A percentile compares a stretch with the other conserved stretches of the same genome.
Conservation (phyloP, 306 rosid species). For the Purshia tridentata region DNA sequence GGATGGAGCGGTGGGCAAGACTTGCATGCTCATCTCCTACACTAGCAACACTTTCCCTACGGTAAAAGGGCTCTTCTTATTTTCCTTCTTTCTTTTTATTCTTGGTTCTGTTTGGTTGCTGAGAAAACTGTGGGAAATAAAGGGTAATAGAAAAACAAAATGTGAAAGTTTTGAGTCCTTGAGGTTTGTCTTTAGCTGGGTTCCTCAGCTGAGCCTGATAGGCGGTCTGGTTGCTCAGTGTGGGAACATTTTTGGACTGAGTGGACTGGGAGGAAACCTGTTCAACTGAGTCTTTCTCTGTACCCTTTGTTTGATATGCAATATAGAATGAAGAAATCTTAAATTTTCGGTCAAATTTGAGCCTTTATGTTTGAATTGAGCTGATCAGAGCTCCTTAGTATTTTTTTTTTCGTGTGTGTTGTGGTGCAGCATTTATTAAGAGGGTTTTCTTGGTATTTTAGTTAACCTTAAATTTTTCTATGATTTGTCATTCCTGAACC, state of each 20-base stretch:
- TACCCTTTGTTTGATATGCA: conserved; percentile 17
- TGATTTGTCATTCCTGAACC: conserved; percentile 14
- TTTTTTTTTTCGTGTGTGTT: not conserved
- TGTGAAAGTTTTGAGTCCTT: conserved; percentile 21
- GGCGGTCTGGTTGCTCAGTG: not conserved
- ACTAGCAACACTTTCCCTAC: conserved; percentile 98
- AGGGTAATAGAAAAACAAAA: not conserved
- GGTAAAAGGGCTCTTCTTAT: conserved; percentile 31
- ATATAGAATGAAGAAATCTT: conserved; percentile 21
- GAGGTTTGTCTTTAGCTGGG: conserved; percentile 21
- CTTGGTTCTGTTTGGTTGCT: conserved; percentile 16
- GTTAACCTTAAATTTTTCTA: not conserved
- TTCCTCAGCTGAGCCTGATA: conserved; percentile 6
- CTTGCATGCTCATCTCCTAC: conserved; percentile 97
- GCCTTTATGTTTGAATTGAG: not conserved
- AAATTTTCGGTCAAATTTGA: not conserved
- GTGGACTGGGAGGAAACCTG: not conserved
- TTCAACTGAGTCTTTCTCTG: not conserved
- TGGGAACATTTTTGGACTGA: not conserved
- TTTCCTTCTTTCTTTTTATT: not conserved
- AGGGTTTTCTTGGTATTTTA: conserved; percentile 2
- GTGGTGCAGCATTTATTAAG: not conserved
- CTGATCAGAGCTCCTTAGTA: not conserved
- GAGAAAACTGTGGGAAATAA: conserved; percentile 7
- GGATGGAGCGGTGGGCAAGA: conserved; percentile 96